Evolutionary conservation across 495 filamentous ascomycete species (phyloP).

Genomic region (Penicillium malachiteum): DNA sequence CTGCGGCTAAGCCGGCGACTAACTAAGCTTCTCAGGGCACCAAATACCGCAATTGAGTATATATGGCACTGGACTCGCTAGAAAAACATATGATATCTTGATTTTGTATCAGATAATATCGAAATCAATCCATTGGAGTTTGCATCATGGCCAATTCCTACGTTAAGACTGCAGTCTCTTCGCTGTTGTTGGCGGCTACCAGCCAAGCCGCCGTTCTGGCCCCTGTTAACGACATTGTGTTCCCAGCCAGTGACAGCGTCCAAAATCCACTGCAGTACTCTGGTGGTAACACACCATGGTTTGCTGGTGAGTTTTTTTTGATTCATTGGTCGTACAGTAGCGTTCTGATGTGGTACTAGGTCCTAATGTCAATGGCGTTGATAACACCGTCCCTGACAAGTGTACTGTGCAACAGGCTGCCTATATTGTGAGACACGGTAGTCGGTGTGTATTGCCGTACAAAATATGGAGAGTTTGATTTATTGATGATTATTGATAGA

Average conservation of each 20-base stretch:
- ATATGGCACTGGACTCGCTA: background rate
- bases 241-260: conserved; percentile 26
- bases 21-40: conserved; percentile 1
- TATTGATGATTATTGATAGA: conserved; percentile 1
- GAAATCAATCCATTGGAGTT: background rate
- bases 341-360: conserved; percentile 24
- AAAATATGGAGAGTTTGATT: background rate
- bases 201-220: conserved; percentile 21
- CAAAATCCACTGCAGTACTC: conserved; percentile 44
- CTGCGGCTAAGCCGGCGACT: conserved; percentile 9
- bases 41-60: background rate
- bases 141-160: background rate
- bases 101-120: background rate
- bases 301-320: conserved; percentile 15
- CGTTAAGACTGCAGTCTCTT: conserved; percentile 7
- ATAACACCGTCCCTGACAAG: conserved; percentile 43
- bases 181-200: conserved; percentile 9
- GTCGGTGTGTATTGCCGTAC: conserved; percentile 35
- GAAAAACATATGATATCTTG: background rate
- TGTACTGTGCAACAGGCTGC: conserved; percentile 56
- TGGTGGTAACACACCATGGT: conserved; percentile 56
- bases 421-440: conserved; percentile 56
- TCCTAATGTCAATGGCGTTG: conserved; percentile 55
- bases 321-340: background rate
- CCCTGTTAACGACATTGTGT: conserved; percentile 39